Evolutionary conservation across 225 moss, liverwort and hornwort genomes (phyloP), one percentile per base, ranked within the genome.

Genomic region (Asterella californica): DNA sequence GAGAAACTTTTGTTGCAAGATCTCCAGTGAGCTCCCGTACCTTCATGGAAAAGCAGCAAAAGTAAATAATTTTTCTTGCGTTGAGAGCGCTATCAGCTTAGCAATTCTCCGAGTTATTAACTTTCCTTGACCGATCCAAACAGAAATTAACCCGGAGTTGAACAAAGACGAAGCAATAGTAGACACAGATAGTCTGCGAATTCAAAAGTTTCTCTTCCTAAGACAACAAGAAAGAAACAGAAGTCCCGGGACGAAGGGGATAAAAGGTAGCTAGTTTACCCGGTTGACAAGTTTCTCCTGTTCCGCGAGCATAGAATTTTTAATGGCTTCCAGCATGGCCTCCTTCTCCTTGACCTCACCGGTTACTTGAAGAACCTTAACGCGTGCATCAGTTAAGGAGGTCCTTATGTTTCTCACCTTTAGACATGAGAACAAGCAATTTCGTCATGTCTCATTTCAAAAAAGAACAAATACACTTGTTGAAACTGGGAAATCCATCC

Each of bases 11-110:
- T 81, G 81, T 87, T 52, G 92, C 88, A 69, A 94, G 84, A 81
- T 97, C 97, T 79, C 91, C 92, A 36, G 91, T 92, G 7, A 99
- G 88, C 87, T 92, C 90, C 48, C 86, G 88, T 70, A 99, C 90
- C 96, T 96, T 59, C 34, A 76, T 24, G 61, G 24, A 29, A 75
- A 52, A 76, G 70, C 45, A 21, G 45, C 70, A 46, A 70, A 32
- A 25, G 7, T 17, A 70, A 18, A 52, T 17, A 52, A 52, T 52
- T 48, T 48, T 48, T 48, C 48, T 48, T 6, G 11, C 11, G 48
- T 11, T 48, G 48, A 48, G 48, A 48, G 6, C 11, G 48, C 2
- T 54, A 2, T 54, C 54, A 54, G 18, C 54, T 17, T 14, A 9
- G 18, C 54, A 54, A 54, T 12, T 54, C 2, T 9, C 10, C 2